Evolutionary conservation across 495 filamentous ascomycete species (phyloP).

Genomic region (Neurospora sp.): DNA sequence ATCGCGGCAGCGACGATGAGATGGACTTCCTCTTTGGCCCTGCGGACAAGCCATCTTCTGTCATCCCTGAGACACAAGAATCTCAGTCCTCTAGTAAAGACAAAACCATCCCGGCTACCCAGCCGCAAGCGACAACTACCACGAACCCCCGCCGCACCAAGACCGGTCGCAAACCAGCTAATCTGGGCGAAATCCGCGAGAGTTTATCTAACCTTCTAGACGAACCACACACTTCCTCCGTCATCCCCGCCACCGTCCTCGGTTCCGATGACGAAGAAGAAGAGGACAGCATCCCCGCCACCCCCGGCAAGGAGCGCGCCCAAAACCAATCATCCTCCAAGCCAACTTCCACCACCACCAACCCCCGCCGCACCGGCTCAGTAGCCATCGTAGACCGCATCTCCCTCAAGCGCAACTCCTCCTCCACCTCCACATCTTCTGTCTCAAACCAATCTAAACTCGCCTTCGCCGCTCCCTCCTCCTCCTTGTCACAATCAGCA

Average conservation of each 20-base stretch:
- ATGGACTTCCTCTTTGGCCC: conserved; percentile 59
- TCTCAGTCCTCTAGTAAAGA: conserved; percentile 24
- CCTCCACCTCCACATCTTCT: conserved; percentile 32
- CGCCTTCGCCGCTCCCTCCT: conserved; percentile 48
- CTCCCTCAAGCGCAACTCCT: conserved; percentile 52
- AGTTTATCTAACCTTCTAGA: conserved; percentile 75
- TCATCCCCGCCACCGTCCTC: conserved; percentile 35
- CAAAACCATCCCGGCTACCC: conserved; percentile 36
- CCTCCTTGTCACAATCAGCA: conserved; percentile 1
- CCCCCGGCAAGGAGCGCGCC: not conserved
- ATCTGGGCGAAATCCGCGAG: conserved; percentile 68
- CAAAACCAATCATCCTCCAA: conserved; percentile 14
- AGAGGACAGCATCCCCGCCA: not conserved
- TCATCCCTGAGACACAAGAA: conserved; percentile 20
- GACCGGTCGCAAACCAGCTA: conserved; percentile 49
- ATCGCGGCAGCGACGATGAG: conserved; percentile 68
- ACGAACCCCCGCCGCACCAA: conserved; percentile 57
- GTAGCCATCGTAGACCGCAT: conserved; percentile 69
- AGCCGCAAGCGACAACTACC: conserved; percentile 28
- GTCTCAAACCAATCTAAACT: conserved; percentile 25
- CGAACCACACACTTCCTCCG: conserved; percentile 37
- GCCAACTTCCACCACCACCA: conserved; percentile 1
- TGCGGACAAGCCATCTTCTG: conserved; percentile 26
- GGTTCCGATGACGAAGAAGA: conserved; percentile 31
- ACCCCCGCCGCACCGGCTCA: conserved; percentile 28